Evolutionary conservation across 257 asterid genomes (phyloP), one percentile per base, ranked within the genome.

Genomic region (Dorcoceras hygrometricum): DNA sequence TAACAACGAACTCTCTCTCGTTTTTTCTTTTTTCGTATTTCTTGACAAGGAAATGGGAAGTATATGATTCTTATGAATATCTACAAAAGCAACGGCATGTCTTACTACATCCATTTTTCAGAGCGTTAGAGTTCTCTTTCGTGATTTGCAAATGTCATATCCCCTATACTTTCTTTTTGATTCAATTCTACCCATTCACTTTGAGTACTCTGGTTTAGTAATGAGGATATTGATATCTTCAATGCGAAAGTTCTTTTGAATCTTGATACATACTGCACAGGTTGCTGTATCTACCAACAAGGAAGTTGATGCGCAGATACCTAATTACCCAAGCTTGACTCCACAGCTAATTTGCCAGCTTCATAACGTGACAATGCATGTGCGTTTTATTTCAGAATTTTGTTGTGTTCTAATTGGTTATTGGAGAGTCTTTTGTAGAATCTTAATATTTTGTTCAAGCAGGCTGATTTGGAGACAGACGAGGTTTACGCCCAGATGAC

Each of bases 401-500:
- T 43, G 54, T 71, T 57, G 5, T 62, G 22, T 59, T 63, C 34
- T 14, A 28, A 39, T 71, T 71, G 29, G 27, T n/a, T 24, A 8
- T 3, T 51, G 31, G 46, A 9, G 10, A 24, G n/a, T 51, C 71
- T 26, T 22, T 56, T 64, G 26, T 34, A 39, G 53, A 60, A 68
- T 67, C 77, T 78, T 27, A 59, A 51, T 62, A 23, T 51, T 53
- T 74, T 63, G 53, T 75, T 65, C 59, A 60, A 70, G 69, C 71
- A 88, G 94, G 96, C 94, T 22, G 96, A 88, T 72, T 39, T 84
- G 22, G 96, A 88, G 78, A 86, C 94, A 1, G 96, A 88, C 62
- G 94, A 86, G 74, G 93, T 85, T 31, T 88, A 88, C 73, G 93
- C 90, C 59, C 93, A 88, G 69, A 80, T 86, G 96, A 88, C 96